These are phyloP conservation scores for Saccharomycopsis sp. DNA, from an alignment of 805 yeast genomes.

Conservation along the genomic window DNA sequence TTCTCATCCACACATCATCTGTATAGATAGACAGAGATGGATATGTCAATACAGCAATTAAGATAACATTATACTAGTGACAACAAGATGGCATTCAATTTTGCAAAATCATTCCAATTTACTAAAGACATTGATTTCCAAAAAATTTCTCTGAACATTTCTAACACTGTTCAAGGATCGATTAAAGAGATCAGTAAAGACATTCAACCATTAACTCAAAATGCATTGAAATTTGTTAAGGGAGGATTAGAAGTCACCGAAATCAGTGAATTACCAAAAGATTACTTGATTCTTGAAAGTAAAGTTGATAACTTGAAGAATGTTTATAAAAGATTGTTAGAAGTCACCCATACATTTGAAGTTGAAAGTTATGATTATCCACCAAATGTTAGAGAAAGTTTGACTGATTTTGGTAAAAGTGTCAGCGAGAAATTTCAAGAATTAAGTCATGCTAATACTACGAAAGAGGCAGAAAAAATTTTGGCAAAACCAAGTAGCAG, in stretches of 20 bases:
- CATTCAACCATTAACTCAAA: constrained; percentile 25
- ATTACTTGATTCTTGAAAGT: constrained; percentile 60
- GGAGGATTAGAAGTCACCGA: constrained; percentile 54
- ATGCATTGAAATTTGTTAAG: constrained; percentile 49
- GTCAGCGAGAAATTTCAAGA: constrained; percentile 50
- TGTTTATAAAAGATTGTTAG: constrained; percentile 46
- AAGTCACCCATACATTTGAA: constrained; percentile 56
- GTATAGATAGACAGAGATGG: background rate
- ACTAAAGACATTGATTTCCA: constrained; percentile 19
- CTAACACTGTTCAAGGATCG: constrained; percentile 16
- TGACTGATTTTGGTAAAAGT: constrained; percentile 52
- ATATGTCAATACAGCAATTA: background rate
- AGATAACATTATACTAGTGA: background rate
- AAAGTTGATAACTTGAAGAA: constrained; percentile 58
- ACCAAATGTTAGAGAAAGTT: constrained; percentile 64
- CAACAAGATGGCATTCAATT: constrained; percentile 18
- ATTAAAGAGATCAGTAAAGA: constrained; percentile 17
- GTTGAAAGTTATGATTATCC: constrained; percentile 79
- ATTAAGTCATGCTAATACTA: constrained; percentile 55
- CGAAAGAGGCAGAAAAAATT: constrained; percentile 59
- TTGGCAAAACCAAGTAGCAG: constrained; percentile 31
- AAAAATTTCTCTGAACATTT: constrained; percentile 16
- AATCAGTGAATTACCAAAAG: constrained; percentile 67
- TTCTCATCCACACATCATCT: background rate
- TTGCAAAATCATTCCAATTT: constrained; percentile 18